Conservation (phyloP, 1,139 yeast species). For the Hanseniaspora uvarum region DNA sequence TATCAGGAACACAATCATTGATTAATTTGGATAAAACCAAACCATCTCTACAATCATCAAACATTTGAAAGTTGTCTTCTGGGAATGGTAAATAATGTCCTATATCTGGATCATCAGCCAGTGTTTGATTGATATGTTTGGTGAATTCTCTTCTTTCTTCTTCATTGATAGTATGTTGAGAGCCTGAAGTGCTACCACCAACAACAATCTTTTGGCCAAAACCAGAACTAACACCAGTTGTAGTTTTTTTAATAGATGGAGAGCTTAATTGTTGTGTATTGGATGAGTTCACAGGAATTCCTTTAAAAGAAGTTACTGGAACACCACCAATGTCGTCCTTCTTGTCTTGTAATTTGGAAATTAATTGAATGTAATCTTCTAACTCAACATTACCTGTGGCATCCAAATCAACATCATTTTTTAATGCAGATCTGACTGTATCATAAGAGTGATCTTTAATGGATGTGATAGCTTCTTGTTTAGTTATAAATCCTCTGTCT, state of each 20-base stretch:
- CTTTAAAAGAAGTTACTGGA: constrained; percentile 30
- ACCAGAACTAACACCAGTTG: constrained; percentile 37
- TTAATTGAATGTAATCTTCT: constrained; percentile 86
- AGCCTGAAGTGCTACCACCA: constrained; percentile 74
- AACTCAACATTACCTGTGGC: constrained; percentile 95
- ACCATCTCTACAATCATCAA: constrained; percentile 96
- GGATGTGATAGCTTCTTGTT: constrained; percentile 74
- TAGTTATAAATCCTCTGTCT: constrained; percentile 93
- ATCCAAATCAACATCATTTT: constrained; percentile 71
- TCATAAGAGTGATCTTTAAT: constrained; percentile 78
- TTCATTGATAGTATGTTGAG: constrained; percentile 94
- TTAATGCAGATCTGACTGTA: constrained; percentile 85
- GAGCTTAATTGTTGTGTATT: constrained; percentile 28
- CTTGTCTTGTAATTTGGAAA: constrained; percentile 54
- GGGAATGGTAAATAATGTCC: constrained; percentile 86
- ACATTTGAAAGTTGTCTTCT: constrained; percentile 85
- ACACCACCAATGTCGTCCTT: constrained; percentile 27
- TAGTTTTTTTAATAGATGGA: constrained; percentile 27
- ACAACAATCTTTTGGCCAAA: constrained; percentile 59
- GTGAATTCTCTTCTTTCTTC: constrained; percentile 96
- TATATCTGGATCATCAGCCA: constrained; percentile 80
- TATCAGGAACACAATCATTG: constrained; percentile 95
- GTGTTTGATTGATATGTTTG: constrained; percentile 83
- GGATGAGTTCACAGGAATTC: constrained; percentile 20
- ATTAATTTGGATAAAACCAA: constrained; percentile 83